Base-by-base conservation (phyloP, 2,329 filamentous ascomycete genomes). In the Neonectria ditissima region DNA sequence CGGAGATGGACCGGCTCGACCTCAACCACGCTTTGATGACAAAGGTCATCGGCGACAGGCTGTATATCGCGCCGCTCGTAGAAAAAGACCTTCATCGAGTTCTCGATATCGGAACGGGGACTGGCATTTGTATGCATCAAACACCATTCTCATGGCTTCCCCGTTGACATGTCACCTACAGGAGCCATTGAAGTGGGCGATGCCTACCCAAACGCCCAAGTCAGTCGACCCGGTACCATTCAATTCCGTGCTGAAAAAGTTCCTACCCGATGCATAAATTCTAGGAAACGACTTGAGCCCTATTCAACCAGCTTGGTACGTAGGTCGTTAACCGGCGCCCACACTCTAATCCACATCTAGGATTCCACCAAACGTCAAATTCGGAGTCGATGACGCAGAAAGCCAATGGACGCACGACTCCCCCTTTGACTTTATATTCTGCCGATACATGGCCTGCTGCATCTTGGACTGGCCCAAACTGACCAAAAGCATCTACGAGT, bases 91-190 rank as follows among this genome's bases (percentile, higher is more conserved):
- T 73, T 4, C 75, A 75, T 2, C 71, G 71, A 6, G 75, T 83
- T 10, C 74, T 83, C 1, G 81, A 83, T 54, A 73, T 83, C 11
- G 80, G 80, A 24, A 82, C 80, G 0, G 81, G 81, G 9, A 81
- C 79, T 3, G 81, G 81, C 4, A 79, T 80, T 34, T 82, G 80
- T 72, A 62, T 24, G 59, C 56, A 9, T 4, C 2, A 54, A 43
- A 7, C 8, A 20, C 8, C 6, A 16, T 13, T 4, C 16, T 24
- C 11, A 30, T 10, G 3, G 5, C n/a, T n/a, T 18, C 28, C 26
- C 16, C 8, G 51, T 55, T 59, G 14, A 59, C 41, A 43, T 18
- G 4, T 26, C 16, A 41, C 14, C 9, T 26, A 13, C 9, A 69
- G 71, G 71, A 81, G 77, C 80, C 5, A 80, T 83, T n/a, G 77